Percentiles rank a stretch among this genome's conserved stretches.
These are phyloP conservation scores for Ceratocystis harringtonii DNA, from an alignment of 2,329 filamentous ascomycete genomes.

Conservation along the genomic window DNA sequence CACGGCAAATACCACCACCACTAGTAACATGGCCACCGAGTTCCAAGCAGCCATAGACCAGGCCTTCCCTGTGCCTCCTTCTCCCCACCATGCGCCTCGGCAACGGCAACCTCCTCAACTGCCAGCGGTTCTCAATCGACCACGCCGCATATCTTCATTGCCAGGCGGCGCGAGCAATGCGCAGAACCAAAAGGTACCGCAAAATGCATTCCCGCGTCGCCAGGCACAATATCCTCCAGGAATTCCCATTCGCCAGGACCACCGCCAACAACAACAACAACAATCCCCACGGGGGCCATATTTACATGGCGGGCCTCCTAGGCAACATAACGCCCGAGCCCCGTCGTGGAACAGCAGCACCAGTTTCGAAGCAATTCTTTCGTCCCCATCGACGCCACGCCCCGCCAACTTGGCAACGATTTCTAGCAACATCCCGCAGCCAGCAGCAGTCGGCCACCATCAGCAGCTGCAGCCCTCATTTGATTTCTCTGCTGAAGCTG, in stretches of 20 bases:
- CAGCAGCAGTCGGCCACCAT: conserved; percentile 15
- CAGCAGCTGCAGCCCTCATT: conserved; percentile 16
- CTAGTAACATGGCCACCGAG: conserved; percentile 2
- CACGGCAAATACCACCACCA: neutral
- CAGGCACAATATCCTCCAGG: conserved; percentile 19
- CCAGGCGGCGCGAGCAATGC: conserved; percentile 15
- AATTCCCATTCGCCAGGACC: neutral
- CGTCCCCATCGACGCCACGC: conserved; percentile 19
- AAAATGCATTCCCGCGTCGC: conserved; percentile 22
- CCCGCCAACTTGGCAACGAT: conserved; percentile 20
- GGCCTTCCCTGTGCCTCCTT: neutral
- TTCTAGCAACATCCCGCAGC: conserved; percentile 14
- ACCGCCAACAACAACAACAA: neutral
- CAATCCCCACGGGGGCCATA: neutral
- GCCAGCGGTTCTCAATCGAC: conserved; percentile 24
- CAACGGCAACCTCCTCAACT: neutral
- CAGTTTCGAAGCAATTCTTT: conserved; percentile 27
- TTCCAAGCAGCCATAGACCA: conserved; percentile 6
- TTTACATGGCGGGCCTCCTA: neutral
- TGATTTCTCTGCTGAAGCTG: conserved; percentile 18
- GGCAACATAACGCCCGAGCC: conserved; percentile 19
- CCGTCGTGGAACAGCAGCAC: conserved; percentile 24
- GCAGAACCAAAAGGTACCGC: neutral
- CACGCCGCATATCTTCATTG: conserved; percentile 25
- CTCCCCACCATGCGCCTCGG: neutral